These are phyloP conservation scores for California macrophylla DNA, from an alignment of 441 rosid species.

Conservation along the genomic window DNA sequence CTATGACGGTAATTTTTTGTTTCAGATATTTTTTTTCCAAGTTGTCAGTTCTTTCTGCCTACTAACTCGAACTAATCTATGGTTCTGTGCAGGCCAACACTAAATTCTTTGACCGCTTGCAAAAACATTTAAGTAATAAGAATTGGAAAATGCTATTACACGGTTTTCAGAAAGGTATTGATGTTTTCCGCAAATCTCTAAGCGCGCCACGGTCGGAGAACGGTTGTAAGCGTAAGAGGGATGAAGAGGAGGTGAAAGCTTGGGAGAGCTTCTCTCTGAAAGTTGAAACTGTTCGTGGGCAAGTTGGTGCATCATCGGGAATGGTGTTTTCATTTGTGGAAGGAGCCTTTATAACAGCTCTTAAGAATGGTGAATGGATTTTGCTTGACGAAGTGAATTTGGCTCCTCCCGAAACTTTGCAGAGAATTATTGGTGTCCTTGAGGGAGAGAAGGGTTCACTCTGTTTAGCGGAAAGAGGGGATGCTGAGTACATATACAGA, in stretches of 20 bases:
- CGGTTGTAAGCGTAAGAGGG: constrained; percentile 67
- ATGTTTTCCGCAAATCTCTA: constrained; percentile 21
- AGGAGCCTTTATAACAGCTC: constrained; percentile 88
- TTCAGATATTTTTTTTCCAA: constrained; percentile 7
- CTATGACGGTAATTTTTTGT: constrained; percentile 33
- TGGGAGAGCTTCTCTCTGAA: constrained; percentile 54
- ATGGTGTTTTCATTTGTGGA: constrained; percentile 91
- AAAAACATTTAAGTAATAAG: constrained; percentile 34
- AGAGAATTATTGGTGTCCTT: constrained; percentile 84
- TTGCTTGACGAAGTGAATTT: constrained; percentile 96
- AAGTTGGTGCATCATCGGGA: constrained; percentile 56
- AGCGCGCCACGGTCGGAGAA: constrained; percentile 28
- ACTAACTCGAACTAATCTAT: constrained; percentile 23
- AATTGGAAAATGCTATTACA: constrained; percentile 53
- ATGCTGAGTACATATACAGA: constrained; percentile 55
- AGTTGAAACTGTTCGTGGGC: constrained; percentile 44
- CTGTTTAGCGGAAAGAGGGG: constrained; percentile 97
- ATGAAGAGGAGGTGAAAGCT: constrained; percentile 33
- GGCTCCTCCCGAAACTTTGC: constrained; percentile 93
- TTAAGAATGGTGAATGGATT: constrained; percentile 88
- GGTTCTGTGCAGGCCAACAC: constrained; percentile 43
- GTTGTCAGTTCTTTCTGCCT: constrained; percentile 5
- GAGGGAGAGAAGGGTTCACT: constrained; percentile 89
- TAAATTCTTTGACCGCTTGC: constrained; percentile 33
- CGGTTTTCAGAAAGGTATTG: constrained; percentile 42